Evolutionary conservation across 192 early-diverging fungal species (phyloP), one percentile per base, ranked within the genome.

Genomic region (Gonapodya prolifera): DNA sequence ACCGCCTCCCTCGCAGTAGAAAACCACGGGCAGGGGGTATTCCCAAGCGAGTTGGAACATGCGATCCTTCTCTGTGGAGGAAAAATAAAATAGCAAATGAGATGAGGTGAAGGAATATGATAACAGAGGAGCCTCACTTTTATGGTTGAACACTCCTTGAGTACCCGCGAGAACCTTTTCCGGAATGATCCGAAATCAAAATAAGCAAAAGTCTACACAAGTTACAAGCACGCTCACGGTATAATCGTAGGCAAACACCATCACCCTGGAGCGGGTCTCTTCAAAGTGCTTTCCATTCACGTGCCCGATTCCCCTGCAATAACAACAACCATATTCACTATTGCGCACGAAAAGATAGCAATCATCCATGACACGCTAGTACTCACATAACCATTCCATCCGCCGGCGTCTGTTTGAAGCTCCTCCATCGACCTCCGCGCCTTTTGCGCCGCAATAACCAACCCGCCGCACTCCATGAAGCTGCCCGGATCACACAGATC

Each of bases 141-240:
- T 16, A 35, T 80, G 80, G 31, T 81, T 81, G 23, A 33, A 82
- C 16, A 77, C 35, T 23, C 80, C 80, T 33, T 80, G 80, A 0
- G 80, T 80, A 17, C 80, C 80, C 28, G 80, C 80, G 23, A 80
- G 73, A n/a, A n/a, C n/a, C n/a, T n/a, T n/a, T n/a, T n/a, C n/a
- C n/a, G n/a, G n/a, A n/a, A n/a, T n/a, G n/a, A n/a, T n/a, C n/a
- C n/a, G n/a, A n/a, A n/a, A n/a, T n/a, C n/a, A n/a, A n/a, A n/a
- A n/a, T n/a, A n/a, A n/a, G n/a, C n/a, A n/a, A n/a, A n/a, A n/a
- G n/a, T n/a, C n/a, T n/a, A n/a, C n/a, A n/a, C n/a, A n/a, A n/a
- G n/a, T n/a, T n/a, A n/a, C n/a, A n/a, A n/a, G n/a, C n/a, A n/a
- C n/a, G n/a, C n/a, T n/a, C 1, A 80, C 80, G 0, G 80, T 80